Percentiles rank a stretch among this genome's conserved stretches.
Evolutionary conservation across 371 early-diverging fungal genomes (phyloP).

Genomic region (Lichtheimia hyalospora): DNA sequence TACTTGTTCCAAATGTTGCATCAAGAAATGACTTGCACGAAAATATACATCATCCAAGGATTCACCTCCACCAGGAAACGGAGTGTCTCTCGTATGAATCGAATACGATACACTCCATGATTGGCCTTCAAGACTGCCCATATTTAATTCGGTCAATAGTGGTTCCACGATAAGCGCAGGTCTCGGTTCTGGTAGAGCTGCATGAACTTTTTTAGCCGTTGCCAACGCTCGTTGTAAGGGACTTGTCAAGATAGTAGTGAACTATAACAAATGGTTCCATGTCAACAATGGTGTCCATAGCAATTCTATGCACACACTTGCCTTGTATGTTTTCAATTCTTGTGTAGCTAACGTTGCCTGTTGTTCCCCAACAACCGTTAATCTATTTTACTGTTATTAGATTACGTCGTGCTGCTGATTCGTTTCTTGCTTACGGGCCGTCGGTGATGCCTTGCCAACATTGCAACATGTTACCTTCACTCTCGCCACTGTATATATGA

Average conservation of each 20-base stretch:
- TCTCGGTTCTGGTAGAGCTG: background rate
- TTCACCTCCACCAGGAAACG: constrained; percentile 3
- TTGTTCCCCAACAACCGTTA: background rate
- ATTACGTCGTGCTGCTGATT: background rate
- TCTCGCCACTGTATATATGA: constrained; percentile 1
- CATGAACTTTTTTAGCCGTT: background rate
- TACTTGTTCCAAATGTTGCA: background rate
- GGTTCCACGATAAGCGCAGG: background rate
- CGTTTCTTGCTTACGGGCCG: background rate
- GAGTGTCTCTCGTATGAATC: background rate
- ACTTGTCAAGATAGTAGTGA: constrained; percentile 1
- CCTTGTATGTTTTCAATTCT: background rate
- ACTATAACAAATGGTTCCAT: background rate
- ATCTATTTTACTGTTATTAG: background rate
- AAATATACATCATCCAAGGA: background rate
- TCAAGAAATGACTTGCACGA: background rate
- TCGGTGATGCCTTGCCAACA: constrained; percentile 7
- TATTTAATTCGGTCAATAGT: background rate
- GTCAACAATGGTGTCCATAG: no score
- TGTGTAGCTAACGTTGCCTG: background rate
- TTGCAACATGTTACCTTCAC: constrained; percentile 1
- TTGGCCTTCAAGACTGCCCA: background rate
- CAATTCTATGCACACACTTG: no score
- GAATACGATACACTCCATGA: background rate
- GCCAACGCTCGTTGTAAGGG: constrained; percentile 1